Evolutionary conservation across 257 asterid species (phyloP), one percentile per base, ranked within the genome.

Genomic region (Apocynum venetum): DNA sequence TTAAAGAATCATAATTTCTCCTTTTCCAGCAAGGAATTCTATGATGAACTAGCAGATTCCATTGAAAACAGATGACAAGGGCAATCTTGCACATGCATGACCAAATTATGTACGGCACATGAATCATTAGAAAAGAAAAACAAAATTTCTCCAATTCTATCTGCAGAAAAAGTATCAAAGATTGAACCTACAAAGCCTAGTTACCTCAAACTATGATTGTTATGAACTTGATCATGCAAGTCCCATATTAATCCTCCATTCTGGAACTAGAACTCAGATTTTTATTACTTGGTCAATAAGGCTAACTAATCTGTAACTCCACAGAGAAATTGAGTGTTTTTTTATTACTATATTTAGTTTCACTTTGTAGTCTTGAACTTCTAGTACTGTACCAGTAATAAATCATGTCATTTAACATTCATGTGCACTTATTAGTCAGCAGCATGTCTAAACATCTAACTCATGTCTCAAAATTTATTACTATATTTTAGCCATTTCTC

Each of bases 341-440:
- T 20, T 19, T 44, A 5, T 47, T 44, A 56, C 14, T 4, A 52
- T 77, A 25, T 6, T 46, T 25, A 53, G 35, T 9, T 36, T 36
- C 17, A 46, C 19, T 41, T 6, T 44, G 17, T 55, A 53, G 10
- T 8, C 11, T 14, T 13, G 44, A 19, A 47, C 10, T 12, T 7
- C 49, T 43, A 12, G 25, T 52, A 69, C 47, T 64, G 8, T 4
- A 41, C 38, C 47, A 68, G 3, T 46, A 68, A 13, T 55, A 72
- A 65, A 17, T 52, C n/a, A 43, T 77, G 75, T 43, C 76, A 56
- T 31, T 44, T 69, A 48, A 43, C 80, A 55, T 71, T 70, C 43
- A 7, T 47, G 57, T 19, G 6, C 55, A 43, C 44, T 63, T 69
- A 60, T 14, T 72, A 56, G 17, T 17, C 44, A 14, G 8, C 31